Evolutionary conservation across 257 asterid genomes (phyloP).

Genomic region (Anisodus acutangulus): DNA sequence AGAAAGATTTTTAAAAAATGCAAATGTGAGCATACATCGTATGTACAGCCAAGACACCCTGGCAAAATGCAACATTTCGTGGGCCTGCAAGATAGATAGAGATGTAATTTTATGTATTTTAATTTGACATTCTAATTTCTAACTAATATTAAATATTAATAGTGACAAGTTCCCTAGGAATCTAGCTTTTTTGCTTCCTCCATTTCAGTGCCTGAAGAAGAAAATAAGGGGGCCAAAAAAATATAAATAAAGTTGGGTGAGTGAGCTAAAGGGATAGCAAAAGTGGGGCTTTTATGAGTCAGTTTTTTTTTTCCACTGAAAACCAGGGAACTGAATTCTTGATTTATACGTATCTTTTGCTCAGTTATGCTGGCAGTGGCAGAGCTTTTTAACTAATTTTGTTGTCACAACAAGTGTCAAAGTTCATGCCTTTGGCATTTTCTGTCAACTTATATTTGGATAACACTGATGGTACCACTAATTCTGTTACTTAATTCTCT

Average conservation of each 20-base stretch:
- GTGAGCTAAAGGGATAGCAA: slow-evolving; percentile 34
- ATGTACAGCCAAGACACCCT: slow-evolving; percentile 53
- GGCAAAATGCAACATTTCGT: slow-evolving; percentile 40
- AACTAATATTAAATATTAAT: slow-evolving; percentile 28
- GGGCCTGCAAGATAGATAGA: slow-evolving; percentile 40
- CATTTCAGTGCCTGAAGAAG: slow-evolving; percentile 42
- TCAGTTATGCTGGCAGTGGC: slow-evolving; percentile 48
- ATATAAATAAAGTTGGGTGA: not conserved
- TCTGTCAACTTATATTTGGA: slow-evolving; percentile 45
- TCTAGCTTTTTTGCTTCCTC: slow-evolving; percentile 45
- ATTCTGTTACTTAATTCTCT: slow-evolving; percentile 29
- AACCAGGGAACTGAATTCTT: slow-evolving; percentile 46
- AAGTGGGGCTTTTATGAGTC: slow-evolving; percentile 56
- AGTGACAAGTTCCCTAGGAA: slow-evolving; percentile 53
- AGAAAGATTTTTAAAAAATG: not conserved
- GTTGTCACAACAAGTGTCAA: slow-evolving; percentile 63
- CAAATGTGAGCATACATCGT: slow-evolving; percentile 36
- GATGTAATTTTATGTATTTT: slow-evolving; percentile 27
- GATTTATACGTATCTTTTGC: slow-evolving; percentile 32
- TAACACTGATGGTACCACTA: slow-evolving; percentile 37
- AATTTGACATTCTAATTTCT: slow-evolving; percentile 29
- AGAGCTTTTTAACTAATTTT: slow-evolving; percentile 49
- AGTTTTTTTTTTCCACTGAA: slow-evolving; percentile 43
- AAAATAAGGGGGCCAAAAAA: slow-evolving; percentile 23
- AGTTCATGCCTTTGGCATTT: slow-evolving; percentile 59